These are phyloP conservation scores for Pseudocercospora musae DNA, from an alignment of 2,329 filamentous ascomycete genomes.

Conservation along the genomic window DNA sequence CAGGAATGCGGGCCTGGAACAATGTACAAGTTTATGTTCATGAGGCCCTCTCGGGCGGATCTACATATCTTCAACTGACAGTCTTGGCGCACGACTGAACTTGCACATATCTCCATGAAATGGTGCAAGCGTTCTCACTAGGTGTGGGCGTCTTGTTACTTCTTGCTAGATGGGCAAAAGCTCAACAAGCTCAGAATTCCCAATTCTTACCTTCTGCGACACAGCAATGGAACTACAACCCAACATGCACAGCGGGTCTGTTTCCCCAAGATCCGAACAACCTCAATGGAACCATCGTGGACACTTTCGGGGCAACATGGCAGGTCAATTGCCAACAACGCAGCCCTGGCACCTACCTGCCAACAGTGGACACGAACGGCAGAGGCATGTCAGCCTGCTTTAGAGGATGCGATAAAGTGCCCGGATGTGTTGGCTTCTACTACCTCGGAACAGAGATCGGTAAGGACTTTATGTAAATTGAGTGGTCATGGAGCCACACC, in stretches of 20 bases:
- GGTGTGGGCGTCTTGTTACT: conserved; percentile 9
- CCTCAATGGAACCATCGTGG: conserved; percentile 16
- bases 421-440: conserved; percentile 14
- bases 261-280: not conserved
- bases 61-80: too few relatives aligned
- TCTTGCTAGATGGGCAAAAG: not conserved
- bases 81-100: too few relatives aligned
- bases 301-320: conserved; percentile 18
- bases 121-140: conserved; percentile 10
- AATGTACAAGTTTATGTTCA: too few relatives aligned
- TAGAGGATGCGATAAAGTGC: conserved; percentile 15
- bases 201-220: conserved; percentile 4
- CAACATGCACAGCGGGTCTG: not conserved
- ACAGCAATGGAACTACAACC: conserved; percentile 14
- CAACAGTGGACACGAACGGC: conserved; percentile 11
- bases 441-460: conserved; percentile 9
- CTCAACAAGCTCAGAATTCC: conserved; percentile 9
- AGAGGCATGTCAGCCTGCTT: conserved; percentile 22
- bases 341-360: not conserved
- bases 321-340: conserved; percentile 16
- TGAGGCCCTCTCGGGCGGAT: too few relatives aligned
- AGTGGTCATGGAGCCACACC: not conserved
- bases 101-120: conserved; percentile 1
- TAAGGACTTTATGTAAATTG: not conserved
- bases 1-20: too few relatives aligned